These are phyloP conservation scores for Serpula lacrymans DNA, from an alignment of 768 basidiomycete genomes.

Conservation along the genomic window DNA sequence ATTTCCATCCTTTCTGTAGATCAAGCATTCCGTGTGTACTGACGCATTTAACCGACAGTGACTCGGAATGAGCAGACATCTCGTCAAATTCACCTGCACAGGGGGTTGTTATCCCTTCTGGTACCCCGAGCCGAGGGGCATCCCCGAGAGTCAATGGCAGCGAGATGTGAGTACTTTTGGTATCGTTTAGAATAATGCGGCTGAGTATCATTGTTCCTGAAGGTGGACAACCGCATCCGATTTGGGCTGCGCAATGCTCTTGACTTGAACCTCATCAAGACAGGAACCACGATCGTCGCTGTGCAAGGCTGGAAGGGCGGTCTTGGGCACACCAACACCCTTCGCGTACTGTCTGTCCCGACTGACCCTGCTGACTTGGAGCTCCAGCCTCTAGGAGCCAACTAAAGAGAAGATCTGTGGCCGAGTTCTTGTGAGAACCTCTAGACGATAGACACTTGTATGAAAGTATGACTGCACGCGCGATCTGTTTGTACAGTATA, in stretches of 20 bases:
- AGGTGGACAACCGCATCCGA: constrained; percentile 89
- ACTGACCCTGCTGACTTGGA: constrained; percentile 78
- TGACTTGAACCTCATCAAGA: constrained; percentile 79
- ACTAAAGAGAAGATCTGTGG: constrained; percentile 11
- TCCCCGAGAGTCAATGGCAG: constrained; percentile 92
- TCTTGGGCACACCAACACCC: constrained; percentile 91
- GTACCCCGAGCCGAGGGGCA: constrained; percentile 93
- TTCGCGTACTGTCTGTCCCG: constrained; percentile 80
- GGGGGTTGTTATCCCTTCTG: constrained; percentile 96
- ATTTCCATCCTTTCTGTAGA: neutral
- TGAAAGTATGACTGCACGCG: too few relatives aligned
- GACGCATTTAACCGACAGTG: constrained; percentile 43
- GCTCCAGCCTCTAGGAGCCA: constrained; percentile 54
- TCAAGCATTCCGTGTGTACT: constrained; percentile 3
- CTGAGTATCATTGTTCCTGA: constrained; percentile 12
- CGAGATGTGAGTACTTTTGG: constrained; percentile 66
- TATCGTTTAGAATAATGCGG: constrained; percentile 1
- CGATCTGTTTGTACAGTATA: too few relatives aligned
- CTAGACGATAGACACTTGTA: constrained; percentile 7
- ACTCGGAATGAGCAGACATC: constrained; percentile 95
- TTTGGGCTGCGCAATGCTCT: constrained; percentile 86
- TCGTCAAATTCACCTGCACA: constrained; percentile 94
- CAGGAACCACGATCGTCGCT: constrained; percentile 87
- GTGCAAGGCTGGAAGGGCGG: constrained; percentile 99
- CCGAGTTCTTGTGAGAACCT: neutral